Conservation (phyloP, 306 rosid genomes). For the Boehmeria nivea region DNA sequence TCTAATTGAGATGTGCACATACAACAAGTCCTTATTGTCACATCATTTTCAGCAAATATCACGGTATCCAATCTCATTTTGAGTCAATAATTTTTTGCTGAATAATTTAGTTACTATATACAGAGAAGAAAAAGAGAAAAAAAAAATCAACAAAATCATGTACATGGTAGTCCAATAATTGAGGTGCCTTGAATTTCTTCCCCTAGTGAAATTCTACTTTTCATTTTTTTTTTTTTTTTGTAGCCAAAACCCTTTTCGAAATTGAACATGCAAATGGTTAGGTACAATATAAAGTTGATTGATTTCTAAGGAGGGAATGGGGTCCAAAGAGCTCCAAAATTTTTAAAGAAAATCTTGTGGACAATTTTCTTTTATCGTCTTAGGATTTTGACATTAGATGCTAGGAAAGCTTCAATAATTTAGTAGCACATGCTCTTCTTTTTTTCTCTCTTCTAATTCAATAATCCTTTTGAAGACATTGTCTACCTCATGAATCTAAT, state of each 20-base stretch:
- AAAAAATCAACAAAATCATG: background rate
- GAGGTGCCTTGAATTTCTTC: conserved; percentile 9
- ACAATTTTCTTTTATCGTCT: conserved; percentile 22
- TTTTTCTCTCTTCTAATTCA: conserved; percentile 8
- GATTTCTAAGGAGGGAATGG: conserved; percentile 26
- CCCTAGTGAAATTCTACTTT: background rate
- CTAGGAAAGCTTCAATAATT: conserved; percentile 52
- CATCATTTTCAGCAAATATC: background rate
- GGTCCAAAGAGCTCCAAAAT: conserved; percentile 30
- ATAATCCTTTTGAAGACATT: conserved; percentile 24
- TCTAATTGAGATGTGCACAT: background rate
- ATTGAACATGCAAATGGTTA: conserved; percentile 24
- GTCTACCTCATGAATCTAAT: conserved; percentile 26
- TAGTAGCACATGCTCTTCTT: conserved; percentile 52
- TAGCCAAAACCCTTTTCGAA: conserved; percentile 1
- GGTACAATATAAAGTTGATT: conserved; percentile 33
- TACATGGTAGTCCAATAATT: conserved; percentile 1
- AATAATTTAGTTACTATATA: too few species aligned
- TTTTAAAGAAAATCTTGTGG: conserved; percentile 2
- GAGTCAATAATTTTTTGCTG: background rate
- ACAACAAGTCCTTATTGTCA: too few species aligned
- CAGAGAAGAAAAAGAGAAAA: too few species aligned
- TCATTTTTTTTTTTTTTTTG: background rate
- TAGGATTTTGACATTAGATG: conserved; percentile 50
- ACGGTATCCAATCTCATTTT: background rate